phyloP scores from a whole-genome alignment of 192 early-diverging fungal species.

The Coemansia sp. region DNA sequence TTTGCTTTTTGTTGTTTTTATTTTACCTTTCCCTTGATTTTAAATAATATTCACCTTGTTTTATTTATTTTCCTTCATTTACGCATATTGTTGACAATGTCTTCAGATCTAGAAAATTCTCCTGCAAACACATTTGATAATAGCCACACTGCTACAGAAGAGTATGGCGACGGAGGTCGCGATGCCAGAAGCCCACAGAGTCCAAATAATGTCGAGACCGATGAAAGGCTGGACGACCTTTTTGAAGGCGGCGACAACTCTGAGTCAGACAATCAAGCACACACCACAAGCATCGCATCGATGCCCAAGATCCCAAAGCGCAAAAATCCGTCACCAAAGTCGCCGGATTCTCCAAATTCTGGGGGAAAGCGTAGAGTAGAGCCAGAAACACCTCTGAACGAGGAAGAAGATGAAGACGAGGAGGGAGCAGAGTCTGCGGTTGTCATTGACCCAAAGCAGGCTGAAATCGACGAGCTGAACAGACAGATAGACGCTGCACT shows the following conservation, averaged over 20 bases:
- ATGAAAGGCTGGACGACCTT: too few species aligned
- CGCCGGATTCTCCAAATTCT: not conserved
- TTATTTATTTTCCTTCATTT: not conserved
- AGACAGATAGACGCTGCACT: constrained; percentile 44
- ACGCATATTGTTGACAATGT: constrained; percentile 4
- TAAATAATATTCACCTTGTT: not conserved
- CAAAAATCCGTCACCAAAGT: not conserved
- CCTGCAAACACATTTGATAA: constrained; percentile 5
- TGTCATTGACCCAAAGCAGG: constrained; percentile 46
- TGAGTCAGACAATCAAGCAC: not conserved
- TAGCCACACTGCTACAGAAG: not conserved
- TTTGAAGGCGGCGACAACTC: constrained; percentile 7
- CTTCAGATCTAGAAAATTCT: constrained; percentile 2
- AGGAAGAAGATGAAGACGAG: constrained; percentile 3
- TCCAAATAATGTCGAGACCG: too few species aligned
- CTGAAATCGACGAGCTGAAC: constrained; percentile 47
- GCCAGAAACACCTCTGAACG: not conserved
- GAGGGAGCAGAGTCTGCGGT: constrained; percentile 8
- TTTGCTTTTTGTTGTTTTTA: too few species aligned
- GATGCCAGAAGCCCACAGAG: not conserved
- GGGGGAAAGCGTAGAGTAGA: not conserved
- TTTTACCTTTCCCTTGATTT: not conserved
- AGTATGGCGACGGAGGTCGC: not conserved
- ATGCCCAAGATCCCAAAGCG: constrained; percentile 52
- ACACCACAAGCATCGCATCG: constrained; percentile 8